These are phyloP conservation scores for Mortierella sp. DNA, from an alignment of 371 early-diverging fungal genomes.

Conservation along the genomic window DNA sequence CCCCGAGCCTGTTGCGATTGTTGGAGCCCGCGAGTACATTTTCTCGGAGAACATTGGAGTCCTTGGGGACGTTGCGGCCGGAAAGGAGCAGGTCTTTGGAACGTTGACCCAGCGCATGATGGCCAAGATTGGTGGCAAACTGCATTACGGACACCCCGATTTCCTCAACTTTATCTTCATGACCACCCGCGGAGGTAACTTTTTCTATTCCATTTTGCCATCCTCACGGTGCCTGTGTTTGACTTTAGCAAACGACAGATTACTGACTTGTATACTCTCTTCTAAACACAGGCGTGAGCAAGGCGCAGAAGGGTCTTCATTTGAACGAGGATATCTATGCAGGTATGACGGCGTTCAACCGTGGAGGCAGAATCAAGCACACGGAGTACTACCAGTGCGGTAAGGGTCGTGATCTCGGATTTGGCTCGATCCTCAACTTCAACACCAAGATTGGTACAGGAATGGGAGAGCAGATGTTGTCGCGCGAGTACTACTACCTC, in stretches of 20 bases:
- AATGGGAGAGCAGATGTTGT: slow-evolving; percentile 93
- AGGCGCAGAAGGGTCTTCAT: slow-evolving; percentile 92
- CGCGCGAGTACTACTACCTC: slow-evolving; percentile 90
- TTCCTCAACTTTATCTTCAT: slow-evolving; percentile 90
- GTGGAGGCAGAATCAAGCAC: slow-evolving; percentile 91
- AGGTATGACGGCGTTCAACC: slow-evolving; percentile 87
- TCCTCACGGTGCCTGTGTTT: not conserved
- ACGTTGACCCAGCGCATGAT: slow-evolving; percentile 89
- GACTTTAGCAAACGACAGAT: not conserved
- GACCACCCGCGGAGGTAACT: slow-evolving; percentile 84
- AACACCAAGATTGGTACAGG: slow-evolving; percentile 92
- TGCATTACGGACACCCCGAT: slow-evolving; percentile 94
- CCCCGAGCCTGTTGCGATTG: slow-evolving; percentile 86
- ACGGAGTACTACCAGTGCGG: slow-evolving; percentile 94
- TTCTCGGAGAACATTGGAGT: slow-evolving; percentile 91
- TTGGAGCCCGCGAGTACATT: slow-evolving; percentile 91
- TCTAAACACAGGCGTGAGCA: slow-evolving; percentile 70
- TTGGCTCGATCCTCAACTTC: slow-evolving; percentile 90
- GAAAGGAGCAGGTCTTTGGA: slow-evolving; percentile 91
- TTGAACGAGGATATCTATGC: slow-evolving; percentile 95
- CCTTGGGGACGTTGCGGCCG: slow-evolving; percentile 91
- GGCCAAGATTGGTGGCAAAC: slow-evolving; percentile 85
- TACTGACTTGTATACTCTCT: not conserved
- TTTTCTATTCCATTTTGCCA: not conserved
- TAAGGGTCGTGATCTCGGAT: slow-evolving; percentile 93